Conservation (phyloP, 202 grass and related monocot species). For the Saccharum hybrid region DNA sequence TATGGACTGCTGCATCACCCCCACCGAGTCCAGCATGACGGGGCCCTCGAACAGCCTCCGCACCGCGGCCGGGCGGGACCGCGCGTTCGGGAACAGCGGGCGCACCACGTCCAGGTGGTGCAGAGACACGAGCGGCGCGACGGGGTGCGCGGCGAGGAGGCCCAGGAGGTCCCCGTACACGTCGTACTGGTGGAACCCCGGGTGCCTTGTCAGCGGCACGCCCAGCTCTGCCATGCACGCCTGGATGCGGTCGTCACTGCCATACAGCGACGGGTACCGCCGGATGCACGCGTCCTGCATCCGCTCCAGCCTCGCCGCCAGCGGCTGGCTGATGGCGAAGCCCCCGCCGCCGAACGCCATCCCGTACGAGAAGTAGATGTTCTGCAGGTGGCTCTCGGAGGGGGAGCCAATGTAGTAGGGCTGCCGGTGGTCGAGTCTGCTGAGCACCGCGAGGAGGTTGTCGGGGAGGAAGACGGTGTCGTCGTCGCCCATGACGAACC, state of each 20-base stretch:
- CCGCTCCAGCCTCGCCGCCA: slow-evolving; percentile 57
- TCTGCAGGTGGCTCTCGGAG: slow-evolving; percentile 96
- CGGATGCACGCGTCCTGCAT: slow-evolving; percentile 82
- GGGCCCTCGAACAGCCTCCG: slow-evolving; percentile 74
- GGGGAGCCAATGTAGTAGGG: slow-evolving; percentile 89
- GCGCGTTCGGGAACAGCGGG: slow-evolving; percentile 62
- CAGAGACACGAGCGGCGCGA: slow-evolving; percentile 75
- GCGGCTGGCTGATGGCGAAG: slow-evolving; percentile 83
- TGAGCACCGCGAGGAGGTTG: slow-evolving; percentile 73
- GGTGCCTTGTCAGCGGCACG: slow-evolving; percentile 77
- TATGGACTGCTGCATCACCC: slow-evolving; percentile 88
- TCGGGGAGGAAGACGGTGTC: slow-evolving; percentile 89
- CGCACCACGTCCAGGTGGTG: slow-evolving; percentile 90
- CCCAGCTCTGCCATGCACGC: slow-evolving; percentile 98
- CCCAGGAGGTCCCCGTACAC: slow-evolving; percentile 89
- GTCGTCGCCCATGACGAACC: slow-evolving; percentile 99
- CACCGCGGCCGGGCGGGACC: slow-evolving; percentile 53
- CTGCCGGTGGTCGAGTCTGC: slow-evolving; percentile 74
- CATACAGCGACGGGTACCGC: slow-evolving; percentile 84
- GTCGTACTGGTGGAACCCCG: slow-evolving; percentile 92
- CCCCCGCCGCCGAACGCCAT: slow-evolving; percentile 97
- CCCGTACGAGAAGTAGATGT: slow-evolving; percentile 93
- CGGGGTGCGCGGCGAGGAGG: slow-evolving; percentile 78
- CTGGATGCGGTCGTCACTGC: slow-evolving; percentile 92
- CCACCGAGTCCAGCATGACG: slow-evolving; percentile 63